Percentiles rank a stretch among this genome's conserved stretches.
Conservation (phyloP, 371 early-diverging fungal species). For the Mortierella sp. region DNA sequence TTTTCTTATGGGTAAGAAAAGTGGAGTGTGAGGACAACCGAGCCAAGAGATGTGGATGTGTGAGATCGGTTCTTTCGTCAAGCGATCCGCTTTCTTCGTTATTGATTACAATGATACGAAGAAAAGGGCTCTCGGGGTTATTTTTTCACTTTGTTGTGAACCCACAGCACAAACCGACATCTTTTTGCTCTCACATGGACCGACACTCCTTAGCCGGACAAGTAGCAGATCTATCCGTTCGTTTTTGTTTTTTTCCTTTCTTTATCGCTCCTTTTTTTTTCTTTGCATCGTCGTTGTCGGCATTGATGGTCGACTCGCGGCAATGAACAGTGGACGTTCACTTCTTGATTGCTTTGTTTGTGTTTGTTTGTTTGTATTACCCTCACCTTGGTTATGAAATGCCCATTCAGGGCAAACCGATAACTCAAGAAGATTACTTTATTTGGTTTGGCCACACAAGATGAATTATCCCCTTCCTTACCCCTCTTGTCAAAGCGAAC, state of each 20-base stretch:
- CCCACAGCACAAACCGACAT: conserved; percentile 23
- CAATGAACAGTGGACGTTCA: neutral
- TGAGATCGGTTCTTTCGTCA: conserved; percentile 7
- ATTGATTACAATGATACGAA: conserved; percentile 10
- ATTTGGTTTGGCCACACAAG: conserved; percentile 22
- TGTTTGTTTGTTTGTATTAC: neutral
- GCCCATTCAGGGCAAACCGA: conserved; percentile 50
- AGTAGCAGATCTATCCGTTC: neutral
- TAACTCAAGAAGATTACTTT: conserved; percentile 13
- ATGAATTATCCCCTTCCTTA: neutral
- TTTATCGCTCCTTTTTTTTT: neutral
- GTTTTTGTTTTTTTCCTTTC: neutral
- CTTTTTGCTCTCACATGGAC: conserved; percentile 28
- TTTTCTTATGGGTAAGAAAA: neutral
- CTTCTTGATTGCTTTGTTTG: neutral
- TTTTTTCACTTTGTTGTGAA: conserved; percentile 26
- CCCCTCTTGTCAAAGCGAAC: neutral
- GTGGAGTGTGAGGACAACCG: neutral
- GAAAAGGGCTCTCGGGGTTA: conserved; percentile 3
- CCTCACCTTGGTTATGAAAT: neutral
- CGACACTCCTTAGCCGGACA: neutral
- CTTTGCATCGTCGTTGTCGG: neutral
- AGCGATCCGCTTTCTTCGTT: conserved; percentile 10
- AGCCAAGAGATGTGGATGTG: neutral
- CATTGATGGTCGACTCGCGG: neutral